Conservation (phyloP, 805 yeast species). For the Wickerhamomyces sydowiorum region DNA sequence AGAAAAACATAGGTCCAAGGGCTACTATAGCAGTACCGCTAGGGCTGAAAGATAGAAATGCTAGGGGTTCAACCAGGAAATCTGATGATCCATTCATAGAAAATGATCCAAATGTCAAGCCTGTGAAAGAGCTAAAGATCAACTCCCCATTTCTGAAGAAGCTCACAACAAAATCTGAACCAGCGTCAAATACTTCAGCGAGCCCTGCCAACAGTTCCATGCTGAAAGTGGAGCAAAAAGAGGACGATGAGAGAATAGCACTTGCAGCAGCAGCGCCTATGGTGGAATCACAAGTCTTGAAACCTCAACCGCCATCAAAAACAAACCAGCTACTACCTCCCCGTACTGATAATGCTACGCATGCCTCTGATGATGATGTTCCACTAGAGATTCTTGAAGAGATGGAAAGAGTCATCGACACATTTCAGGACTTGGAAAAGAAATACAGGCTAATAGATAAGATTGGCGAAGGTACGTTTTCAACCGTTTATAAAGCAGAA, state of each 20-base stretch:
- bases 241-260: too few relatives aligned
- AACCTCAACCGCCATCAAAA: not conserved
- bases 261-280: too few relatives aligned
- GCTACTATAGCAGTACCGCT: not conserved
- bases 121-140: constrained; percentile 9
- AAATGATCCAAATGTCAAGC: constrained; percentile 1
- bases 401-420: constrained; percentile 44
- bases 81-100: constrained; percentile 17
- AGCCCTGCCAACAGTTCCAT: not conserved
- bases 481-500: constrained; percentile 73
- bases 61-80: not conserved
- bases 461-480: constrained; percentile 88
- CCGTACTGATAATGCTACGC: constrained; percentile 7
- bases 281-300: not conserved
- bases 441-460: constrained; percentile 30
- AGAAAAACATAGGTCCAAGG: too few relatives aligned
- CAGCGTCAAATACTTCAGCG: not conserved
- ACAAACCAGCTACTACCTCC: not conserved
- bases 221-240: not conserved
- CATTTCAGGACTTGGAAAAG: constrained; percentile 44
- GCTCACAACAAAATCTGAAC: not conserved
- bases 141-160: constrained; percentile 12
- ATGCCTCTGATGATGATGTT: constrained; percentile 37
- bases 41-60: not conserved
- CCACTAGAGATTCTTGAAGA: constrained; percentile 52